These are phyloP conservation scores for Termitomyces eurrhizus DNA, from an alignment of 768 basidiomycete species.

Conservation along the genomic window DNA sequence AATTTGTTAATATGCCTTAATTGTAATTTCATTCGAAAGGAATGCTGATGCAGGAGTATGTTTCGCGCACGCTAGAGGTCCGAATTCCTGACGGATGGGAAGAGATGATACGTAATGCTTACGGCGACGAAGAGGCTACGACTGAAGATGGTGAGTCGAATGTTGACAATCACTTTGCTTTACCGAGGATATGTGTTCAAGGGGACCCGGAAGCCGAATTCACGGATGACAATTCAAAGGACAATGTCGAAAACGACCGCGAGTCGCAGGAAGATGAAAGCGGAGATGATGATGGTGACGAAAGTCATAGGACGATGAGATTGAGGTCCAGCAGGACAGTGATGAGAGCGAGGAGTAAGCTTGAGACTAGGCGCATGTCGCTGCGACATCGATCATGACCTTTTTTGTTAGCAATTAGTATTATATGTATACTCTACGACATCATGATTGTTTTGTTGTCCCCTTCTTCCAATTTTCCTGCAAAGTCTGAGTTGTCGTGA, in stretches of 20 bases:
- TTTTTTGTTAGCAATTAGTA: constrained; percentile 1
- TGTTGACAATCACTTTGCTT: background rate
- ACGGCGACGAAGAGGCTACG: constrained; percentile 9
- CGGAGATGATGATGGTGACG: constrained; percentile 8
- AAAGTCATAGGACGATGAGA: constrained; percentile 7
- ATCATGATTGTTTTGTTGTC: constrained; percentile 7
- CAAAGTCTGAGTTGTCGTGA: constrained; percentile 37
- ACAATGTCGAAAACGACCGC: background rate
- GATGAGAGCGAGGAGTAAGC: background rate
- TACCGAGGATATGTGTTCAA: background rate
- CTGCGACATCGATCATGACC: background rate
- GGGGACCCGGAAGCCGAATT: background rate
- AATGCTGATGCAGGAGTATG: constrained; percentile 66
- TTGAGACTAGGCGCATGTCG: background rate
- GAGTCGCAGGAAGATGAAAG: background rate
- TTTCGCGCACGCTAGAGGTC: constrained; percentile 39
- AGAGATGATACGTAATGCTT: constrained; percentile 24
- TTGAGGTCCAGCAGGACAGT: constrained; percentile 5
- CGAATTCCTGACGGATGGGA: constrained; percentile 45
- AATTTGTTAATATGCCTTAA: background rate
- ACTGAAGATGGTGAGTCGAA: background rate
- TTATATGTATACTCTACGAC: constrained; percentile 8
- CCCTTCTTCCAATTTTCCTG: constrained; percentile 27
- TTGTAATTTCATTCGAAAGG: constrained; percentile 26
- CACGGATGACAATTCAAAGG: background rate